These are phyloP conservation scores for Sugiyamaella americana DNA, from an alignment of 805 yeast species.

Conservation along the genomic window DNA sequence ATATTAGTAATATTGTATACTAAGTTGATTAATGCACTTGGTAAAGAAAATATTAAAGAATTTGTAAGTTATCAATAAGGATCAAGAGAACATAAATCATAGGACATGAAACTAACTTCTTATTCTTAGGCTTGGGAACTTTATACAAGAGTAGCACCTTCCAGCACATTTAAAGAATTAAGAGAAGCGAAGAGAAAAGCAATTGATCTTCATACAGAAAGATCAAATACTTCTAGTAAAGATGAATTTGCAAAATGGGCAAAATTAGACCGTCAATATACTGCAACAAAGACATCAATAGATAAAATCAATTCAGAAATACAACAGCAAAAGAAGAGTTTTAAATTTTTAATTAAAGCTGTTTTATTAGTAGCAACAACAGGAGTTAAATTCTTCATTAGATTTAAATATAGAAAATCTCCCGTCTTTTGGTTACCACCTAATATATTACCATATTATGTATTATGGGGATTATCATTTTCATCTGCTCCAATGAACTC, in stretches of 20 bases:
- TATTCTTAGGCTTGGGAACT: slow-evolving; percentile 34
- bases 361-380: slow-evolving; percentile 38
- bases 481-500: slow-evolving; percentile 61
- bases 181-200: slow-evolving; percentile 40
- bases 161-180: slow-evolving; percentile 30
- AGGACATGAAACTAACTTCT: neutral
- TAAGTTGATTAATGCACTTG: slow-evolving; percentile 35
- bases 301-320: slow-evolving; percentile 29
- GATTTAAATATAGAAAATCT: slow-evolving; percentile 47
- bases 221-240: slow-evolving; percentile 69
- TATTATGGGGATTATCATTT: slow-evolving; percentile 54
- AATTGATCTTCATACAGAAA: slow-evolving; percentile 42
- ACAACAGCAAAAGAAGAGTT: slow-evolving; percentile 6
- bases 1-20: slow-evolving; percentile 36
- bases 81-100: too few species aligned
- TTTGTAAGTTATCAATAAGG: slow-evolving; percentile 23
- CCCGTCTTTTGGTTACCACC: slow-evolving; percentile 56
- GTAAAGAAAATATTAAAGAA: slow-evolving; percentile 29
- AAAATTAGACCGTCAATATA: slow-evolving; percentile 69
- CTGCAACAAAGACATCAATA: slow-evolving; percentile 49
- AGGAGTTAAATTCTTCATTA: slow-evolving; percentile 38
- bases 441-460: slow-evolving; percentile 47
- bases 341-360: slow-evolving; percentile 34
- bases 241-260: slow-evolving; percentile 97
- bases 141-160: slow-evolving; percentile 35